phyloP scores from a whole-genome alignment of 1,139 yeast genomes.

The Candida dubliniensis region DNA sequence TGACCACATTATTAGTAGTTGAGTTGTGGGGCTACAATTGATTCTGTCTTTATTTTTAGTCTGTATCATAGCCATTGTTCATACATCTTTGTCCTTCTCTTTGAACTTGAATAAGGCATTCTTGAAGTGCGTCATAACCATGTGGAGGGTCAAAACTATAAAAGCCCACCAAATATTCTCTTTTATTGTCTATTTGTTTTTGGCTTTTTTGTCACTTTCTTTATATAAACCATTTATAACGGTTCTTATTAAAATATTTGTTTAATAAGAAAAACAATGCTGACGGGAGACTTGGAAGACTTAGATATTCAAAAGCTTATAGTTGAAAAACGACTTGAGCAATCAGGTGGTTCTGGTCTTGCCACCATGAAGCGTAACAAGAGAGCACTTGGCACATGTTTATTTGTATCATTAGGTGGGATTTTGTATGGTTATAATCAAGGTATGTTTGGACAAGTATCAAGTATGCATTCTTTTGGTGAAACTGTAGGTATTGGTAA shows the following conservation, averaged over 20 bases:
- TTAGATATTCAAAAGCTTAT: conserved; percentile 11
- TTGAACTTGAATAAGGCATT: no score
- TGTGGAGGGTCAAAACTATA: no score
- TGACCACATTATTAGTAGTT: no score
- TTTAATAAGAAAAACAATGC: no score
- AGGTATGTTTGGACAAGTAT: conserved; percentile 70
- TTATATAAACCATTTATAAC: neutral
- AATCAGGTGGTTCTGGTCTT: conserved; percentile 10
- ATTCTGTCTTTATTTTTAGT: no score
- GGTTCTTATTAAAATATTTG: neutral
- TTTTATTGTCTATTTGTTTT: neutral
- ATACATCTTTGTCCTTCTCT: no score
- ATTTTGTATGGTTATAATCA: conserved; percentile 69
- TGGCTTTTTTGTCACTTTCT: neutral
- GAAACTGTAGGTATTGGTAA: conserved; percentile 19
- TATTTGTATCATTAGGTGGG: conserved; percentile 24
- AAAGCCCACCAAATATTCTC: neutral
- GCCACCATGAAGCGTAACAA: conserved; percentile 10
- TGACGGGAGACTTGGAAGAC: conserved; percentile 9
- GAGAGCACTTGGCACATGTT: conserved; percentile 15
- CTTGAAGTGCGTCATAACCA: no score
- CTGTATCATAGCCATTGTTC: no score
- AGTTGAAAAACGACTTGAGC: conserved; percentile 12
- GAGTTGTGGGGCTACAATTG: no score
- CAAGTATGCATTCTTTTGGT: conserved; percentile 39